Evolutionary conservation across 129 eudicot genomes (phyloP), one percentile per base, ranked within the genome.

Genomic region (Calendula officinalis): DNA sequence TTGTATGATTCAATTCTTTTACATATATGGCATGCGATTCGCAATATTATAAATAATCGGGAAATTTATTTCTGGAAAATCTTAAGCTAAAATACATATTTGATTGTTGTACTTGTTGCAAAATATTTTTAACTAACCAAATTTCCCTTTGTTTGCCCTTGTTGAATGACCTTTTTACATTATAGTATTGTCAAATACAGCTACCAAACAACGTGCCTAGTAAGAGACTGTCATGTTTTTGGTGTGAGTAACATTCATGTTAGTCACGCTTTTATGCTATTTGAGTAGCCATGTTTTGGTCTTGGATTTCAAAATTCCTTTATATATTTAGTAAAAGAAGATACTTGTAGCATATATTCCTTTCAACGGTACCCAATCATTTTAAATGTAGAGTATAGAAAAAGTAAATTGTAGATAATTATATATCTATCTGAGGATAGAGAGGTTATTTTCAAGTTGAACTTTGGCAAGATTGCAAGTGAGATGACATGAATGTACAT

Each of bases 191-290:
- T 6, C 10, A 36, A 56, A 38, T 8, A 38, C 15, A 0, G 27
- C 32, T 46, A 30, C 47, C 10, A 42, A 35, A 69, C 59, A 56
- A 46, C 46, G 57, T 47, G 32, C 59, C 40, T 36, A 22, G 47
- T 69, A 56, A 8, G 37, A 17, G 36, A 37, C 33, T 13, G 64
- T 5, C 36, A 47, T 16, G 34, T 34, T 10, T 56, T 15, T 1
- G 32, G 8, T 47, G 48, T 32, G 44, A 56, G 45, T 45, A 68
- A 45, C 65, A 43, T 33, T 42, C 56, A 9, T 56, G 65, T 56
- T 68, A 43, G 56, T 22, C 30, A 22, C 30, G 30, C 30, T 68
- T 34, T 44, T 65, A 56, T 9, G 60, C 14, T 4, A 51, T 66
- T 17, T 49, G 13, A 38, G 8, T 37, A 36, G 11, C 60, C 46